A percentile compares a stretch with the other conserved stretches of the same genome.
Conservation (phyloP, 352 stramenopile species). For the Pythium diclinum region DNA sequence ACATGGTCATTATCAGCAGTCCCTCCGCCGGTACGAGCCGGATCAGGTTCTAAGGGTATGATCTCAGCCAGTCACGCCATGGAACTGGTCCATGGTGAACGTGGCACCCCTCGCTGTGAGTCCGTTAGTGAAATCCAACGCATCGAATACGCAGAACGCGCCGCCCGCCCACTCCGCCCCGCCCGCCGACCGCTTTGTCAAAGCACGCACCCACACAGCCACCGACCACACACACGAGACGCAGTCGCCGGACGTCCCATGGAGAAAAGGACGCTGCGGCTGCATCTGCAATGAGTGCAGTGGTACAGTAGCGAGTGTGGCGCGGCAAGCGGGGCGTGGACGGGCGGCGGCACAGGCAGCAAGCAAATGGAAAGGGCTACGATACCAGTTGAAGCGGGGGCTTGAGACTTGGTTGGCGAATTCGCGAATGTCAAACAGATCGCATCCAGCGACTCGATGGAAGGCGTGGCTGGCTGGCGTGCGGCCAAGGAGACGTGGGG, state of each 20-base stretch:
- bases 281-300: neutral
- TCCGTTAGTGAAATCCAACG: slow-evolving; percentile 35
- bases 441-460: neutral
- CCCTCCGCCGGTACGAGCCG: slow-evolving; percentile 60
- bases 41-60: slow-evolving; percentile 70
- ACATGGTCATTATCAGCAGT: slow-evolving; percentile 50
- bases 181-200: neutral
- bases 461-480: slow-evolving; percentile 9
- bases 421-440: neutral
- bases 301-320: neutral
- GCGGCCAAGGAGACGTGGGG: slow-evolving; percentile 13
- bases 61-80: slow-evolving; percentile 57
- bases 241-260: neutral
- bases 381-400: slow-evolving; percentile 22
- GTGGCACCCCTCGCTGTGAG: slow-evolving; percentile 57
- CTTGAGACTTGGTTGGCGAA: slow-evolving; percentile 1
- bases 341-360: slow-evolving; percentile 4
- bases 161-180: slow-evolving; percentile 1
- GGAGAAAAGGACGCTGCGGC: neutral
- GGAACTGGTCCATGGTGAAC: slow-evolving; percentile 43
- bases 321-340: neutral
- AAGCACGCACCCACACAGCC: neutral
- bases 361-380: slow-evolving; percentile 14
- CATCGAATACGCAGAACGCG: slow-evolving; percentile 5
- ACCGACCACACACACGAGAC: neutral